Base-by-base conservation (phyloP, 176 grass and related monocot genomes). In the Poa pratensis region DNA sequence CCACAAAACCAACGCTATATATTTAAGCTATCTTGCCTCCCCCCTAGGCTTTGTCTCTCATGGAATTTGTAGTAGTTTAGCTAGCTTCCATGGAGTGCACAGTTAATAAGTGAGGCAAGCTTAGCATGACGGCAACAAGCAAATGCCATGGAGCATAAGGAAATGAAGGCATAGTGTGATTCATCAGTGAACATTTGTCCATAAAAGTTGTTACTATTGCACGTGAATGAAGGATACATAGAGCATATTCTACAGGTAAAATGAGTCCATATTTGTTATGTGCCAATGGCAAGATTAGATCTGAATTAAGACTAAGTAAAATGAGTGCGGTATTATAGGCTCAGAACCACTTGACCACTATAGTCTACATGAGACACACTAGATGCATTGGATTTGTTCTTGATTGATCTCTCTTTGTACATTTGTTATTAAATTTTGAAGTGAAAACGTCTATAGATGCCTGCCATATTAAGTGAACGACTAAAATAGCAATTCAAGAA, bases 101-200 rank as follows among this genome's bases (percentile, higher is more conserved):
- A 53, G 13, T 18, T 83, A 69, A 52, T 83, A 69, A 24, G 69
- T 87, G 81, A 91, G 85, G 69, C 84, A 80, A 87, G 81, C 76
- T 84, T 60, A 70, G 81, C 81, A 76, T 91, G 89, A 84, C 85
- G 64, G 35, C n/a, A 65, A 65, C 62, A 65, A 78, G 27, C 13
- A 39, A 20, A 57, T 57, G 27, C 18, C 42, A 81, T 26, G 14
- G 19, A 50, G 16, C 46, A 27, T 73, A 24, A 48, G 24, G 40
- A 50, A 20, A 65, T 50, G 27, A 75, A 51, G 6, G 12, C 12
- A 14, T 69, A 20, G 32, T 64, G 62, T 50, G 39, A 18, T 75
- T 35, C 18, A 13, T 16, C 11, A 13, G 35, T 48, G 42, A 24
- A 32, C 24, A 64, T n/a, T 20, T 43, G 59, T 50, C 5, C 46